Base-by-base conservation (phyloP, 352 stramenopile species). In the Globisporangium echinulatum region DNA sequence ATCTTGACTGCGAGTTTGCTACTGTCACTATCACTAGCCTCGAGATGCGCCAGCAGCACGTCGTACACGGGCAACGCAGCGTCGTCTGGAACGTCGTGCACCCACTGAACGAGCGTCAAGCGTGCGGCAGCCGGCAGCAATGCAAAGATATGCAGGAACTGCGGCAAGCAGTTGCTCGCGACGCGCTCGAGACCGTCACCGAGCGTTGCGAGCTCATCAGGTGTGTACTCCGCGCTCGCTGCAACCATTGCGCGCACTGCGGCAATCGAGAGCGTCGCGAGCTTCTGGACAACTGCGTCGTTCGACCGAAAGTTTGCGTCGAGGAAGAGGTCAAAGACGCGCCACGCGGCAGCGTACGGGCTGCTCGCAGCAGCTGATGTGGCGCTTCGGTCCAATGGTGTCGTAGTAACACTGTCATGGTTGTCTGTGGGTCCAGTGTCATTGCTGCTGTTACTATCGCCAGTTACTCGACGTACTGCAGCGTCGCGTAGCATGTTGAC, bases 291-390 rank as follows among this genome's bases (percentile, higher is more conserved):
- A 8, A 83, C 73, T 0, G 64, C 49, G 33, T 83, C 73, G 7
- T 73, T 59, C 7, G 61, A 70, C 11, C 54, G 63, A 19, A 85
- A 59, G n/a, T 62, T 60, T 10, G 67, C 66, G 17, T 75, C 66
- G 2, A 88, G 58, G 39, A 90, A 70, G 8, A 90, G 63, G n/a
- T 74, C 70, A 19, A 87, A 71, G 1, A 87, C 58, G 39, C 74
- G 38, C 52, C 52, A 64, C 4, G 46, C 38, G 1, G 38, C 2
- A 5, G 15, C 15, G 40, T 4, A 4, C 14, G 25, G 25, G 25
- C 46, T 46, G 10, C 52, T 48, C 5, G n/a, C 14, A 7, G 6
- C 14, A 3, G 10, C 50, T 44, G 50, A 6, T 44, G 50, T 33
- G 14, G 14, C 25, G 25, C 25, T 33, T 33, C 25, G 25, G 25